Base-by-base conservation (phyloP, 179 eudicot species). In the Amaranthus tricolor region DNA sequence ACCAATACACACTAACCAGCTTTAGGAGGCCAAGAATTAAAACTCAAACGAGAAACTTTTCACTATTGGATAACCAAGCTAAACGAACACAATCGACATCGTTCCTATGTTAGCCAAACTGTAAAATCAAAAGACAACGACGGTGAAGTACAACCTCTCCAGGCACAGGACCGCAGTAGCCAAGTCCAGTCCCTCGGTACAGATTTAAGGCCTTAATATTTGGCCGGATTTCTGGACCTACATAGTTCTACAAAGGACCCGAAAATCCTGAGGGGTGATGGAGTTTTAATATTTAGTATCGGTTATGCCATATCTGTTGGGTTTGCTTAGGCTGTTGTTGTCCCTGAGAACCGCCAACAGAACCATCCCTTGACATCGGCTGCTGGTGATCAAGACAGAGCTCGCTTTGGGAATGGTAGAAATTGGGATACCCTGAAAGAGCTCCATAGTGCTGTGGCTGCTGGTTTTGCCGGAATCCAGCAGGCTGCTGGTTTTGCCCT, bases 271-370 rank as follows among this genome's bases (percentile, higher is more conserved):
- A 80, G 62, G 60, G 61, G 51, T 11, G 21, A 45, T 51, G 54
- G 61, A 44, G 14, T 55, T 61, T 66, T 80, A 0, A 68, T 51
- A 83, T 86, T 89, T 83, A 95, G 92, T 93, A 90, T 86, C 83
- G 81, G 85, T 85, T 89, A 80, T 89, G 94, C 96, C 97, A 91
- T 73, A 89, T 49, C 79, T 93, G 94, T 76, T 74, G 97, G 74
- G 89, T 87, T 83, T 88, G 97, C 89, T 89, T 88, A 0, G 88
- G 81, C 64, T 85, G 91, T 77, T 31, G 40, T 31, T 89, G 94
- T 53, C 85, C 95, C 75, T 90, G 99, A 49, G 93, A 77, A 64
- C 88, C 75, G 9, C 84, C 79, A 14, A 82, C 85, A 52, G 90
- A 77, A 12, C 85, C 90, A 14, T 92, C 98, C 80, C 98, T 84